Evolutionary conservation across 129 eudicot species (phyloP), one percentile per base, ranked within the genome.

Genomic region (Erigeron canadensis): DNA sequence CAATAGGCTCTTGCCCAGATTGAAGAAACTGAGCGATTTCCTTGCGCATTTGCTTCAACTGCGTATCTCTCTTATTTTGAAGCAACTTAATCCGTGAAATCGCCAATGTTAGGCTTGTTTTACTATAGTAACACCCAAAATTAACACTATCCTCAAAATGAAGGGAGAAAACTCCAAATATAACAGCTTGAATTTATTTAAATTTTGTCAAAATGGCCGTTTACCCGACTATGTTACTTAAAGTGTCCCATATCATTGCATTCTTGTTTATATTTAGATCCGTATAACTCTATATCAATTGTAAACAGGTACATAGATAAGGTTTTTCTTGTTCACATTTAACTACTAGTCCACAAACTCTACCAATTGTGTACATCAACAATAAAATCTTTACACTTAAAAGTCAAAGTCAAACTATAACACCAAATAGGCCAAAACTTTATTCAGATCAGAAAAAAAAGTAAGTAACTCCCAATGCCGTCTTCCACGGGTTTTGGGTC

Each of bases 11-110:
- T 81, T 89, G 98, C 50, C 98, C 98, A 48, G 96, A 81, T 59
- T 83, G 96, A 64, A 92, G 86, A 82, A 92, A 92, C 59, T 89
- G 95, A 17, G 96, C 89, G 61, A 92, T 92, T 88, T 92, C 98
- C 81, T 92, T 89, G 56, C 96, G 92, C 95, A 89, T 89, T 41
- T 80, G 89, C 78, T 83, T 92, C 58, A 92, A 83, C 78, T 92
- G 98, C 18, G 65, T 88, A 50, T 92, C 97, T 73, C 98, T 85
- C 82, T 84, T 94, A 76, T 90, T 94, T 80, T 94, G 98, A 61
- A 89, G 85, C 80, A 94, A 78, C 58, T 94, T 90, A 65, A 87
- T 94, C 23, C 98, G 90, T 45, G 98, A 89, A 65, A 94, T 89
- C 40, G 89, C 86, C 80, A 90, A 78, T 2, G 84, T 94, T 61